These are phyloP conservation scores for Posidonia australis DNA, from an alignment of 106 monocot genomes.

Conservation along the genomic window DNA sequence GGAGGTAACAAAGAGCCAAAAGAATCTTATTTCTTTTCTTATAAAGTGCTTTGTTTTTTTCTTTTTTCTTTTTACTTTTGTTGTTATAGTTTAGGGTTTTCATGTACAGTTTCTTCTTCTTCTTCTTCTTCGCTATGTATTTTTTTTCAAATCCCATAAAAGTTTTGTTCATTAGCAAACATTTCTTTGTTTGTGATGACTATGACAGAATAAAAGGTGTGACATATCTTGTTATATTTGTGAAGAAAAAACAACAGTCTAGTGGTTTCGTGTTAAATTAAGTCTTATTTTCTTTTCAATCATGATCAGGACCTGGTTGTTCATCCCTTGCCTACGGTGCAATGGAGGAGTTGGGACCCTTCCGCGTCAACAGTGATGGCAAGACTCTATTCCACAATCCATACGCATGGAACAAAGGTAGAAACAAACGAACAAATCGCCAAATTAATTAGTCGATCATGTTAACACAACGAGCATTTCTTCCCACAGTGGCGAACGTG, in stretches of 20 bases:
- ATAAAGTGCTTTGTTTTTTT: background rate
- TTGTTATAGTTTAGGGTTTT: background rate
- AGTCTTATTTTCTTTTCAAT: background rate
- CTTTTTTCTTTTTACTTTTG: no score
- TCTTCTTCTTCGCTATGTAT: no score
- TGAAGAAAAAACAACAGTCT: no score
- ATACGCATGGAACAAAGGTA: slow-evolving; percentile 36
- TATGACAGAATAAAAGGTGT: no score
- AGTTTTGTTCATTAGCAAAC: no score
- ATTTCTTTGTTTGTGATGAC: no score
- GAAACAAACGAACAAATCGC: no score
- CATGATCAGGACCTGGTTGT: slow-evolving; percentile 36
- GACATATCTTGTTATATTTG: no score
- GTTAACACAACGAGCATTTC: no score
- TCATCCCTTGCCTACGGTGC: slow-evolving; percentile 41
- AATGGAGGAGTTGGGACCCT: slow-evolving; percentile 40
- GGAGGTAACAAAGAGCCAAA: slow-evolving; percentile 24
- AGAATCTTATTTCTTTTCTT: background rate
- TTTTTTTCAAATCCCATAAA: no score
- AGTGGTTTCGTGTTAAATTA: no score
- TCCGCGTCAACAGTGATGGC: slow-evolving; percentile 29
- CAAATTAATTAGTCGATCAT: no score
- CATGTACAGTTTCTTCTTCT: background rate
- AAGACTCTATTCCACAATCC: slow-evolving; percentile 21
- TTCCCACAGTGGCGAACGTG: slow-evolving; percentile 40